Evolutionary conservation across 1,284 basidiomycete species (phyloP), one percentile per base, ranked within the genome.

Genomic region (Xerocomus nothofagi): DNA sequence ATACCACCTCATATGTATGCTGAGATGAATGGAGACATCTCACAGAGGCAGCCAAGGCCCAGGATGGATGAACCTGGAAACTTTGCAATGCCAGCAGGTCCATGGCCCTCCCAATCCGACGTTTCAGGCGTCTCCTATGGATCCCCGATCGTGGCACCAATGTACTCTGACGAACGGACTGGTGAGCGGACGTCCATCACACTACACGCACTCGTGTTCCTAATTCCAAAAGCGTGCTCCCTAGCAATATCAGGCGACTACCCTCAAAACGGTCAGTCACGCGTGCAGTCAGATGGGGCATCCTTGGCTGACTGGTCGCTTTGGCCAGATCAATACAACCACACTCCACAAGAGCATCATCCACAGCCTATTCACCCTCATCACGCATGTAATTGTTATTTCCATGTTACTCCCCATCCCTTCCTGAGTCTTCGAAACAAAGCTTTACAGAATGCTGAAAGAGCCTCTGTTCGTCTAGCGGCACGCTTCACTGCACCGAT

Each of bases 391-490:
- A 71, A 70, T 56, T 69, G 50, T 61, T 44, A 33, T 54, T 65
- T 54, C 36, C 23, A 46, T 45, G 12, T 37, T 31, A 15, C 47
- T 38, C 31, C 46, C 41, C 50, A 39, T 54, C 33, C 48, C 21
- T 51, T 57, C 58, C 60, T 62, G 51, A 67, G 55, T 50, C 30
- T 36, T 55, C 39, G 39, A 46, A 51, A 49, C 32, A 9, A 70
- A 77, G 75, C 66, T 56, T 80, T 73, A 67, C 80, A 82, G 70
- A 53, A 58, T 44, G 58, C 71, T 62, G 76, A 84, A 62, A 70
- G 80, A 52, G 76, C 73, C 53, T 81, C 80, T 61, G 61, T 81
- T 66, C 80, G 80, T 59, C 58, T 84, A 58, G 75, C 73, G 45
- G 78, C 79, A 24, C 80, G 81, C 42, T 77, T 69, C 34, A 65